Evolutionary conservation across 371 early-diverging fungal species (phyloP).

Genomic region (Lichtheimia ornata): DNA sequence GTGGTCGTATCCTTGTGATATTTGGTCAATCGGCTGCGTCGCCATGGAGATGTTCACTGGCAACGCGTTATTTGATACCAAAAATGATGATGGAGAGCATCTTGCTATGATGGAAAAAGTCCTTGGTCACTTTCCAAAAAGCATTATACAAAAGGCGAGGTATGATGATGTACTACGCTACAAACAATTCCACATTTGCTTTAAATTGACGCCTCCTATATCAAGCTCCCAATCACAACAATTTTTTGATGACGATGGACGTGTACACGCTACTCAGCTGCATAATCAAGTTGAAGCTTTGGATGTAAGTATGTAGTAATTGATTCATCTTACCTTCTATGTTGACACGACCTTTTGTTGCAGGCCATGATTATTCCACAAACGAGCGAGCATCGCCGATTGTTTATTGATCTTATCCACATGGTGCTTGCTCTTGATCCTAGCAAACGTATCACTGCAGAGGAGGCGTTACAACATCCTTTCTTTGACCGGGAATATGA

Average conservation of each 20-base stretch:
- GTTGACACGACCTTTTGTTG: background rate
- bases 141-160: constrained; percentile 36
- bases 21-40: constrained; percentile 98
- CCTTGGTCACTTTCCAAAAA: constrained; percentile 55
- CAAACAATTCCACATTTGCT: no score
- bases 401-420: constrained; percentile 64
- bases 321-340: no score
- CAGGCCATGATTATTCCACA: constrained; percentile 9
- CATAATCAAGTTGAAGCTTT: no score
- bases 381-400: constrained; percentile 4
- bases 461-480: constrained; percentile 75
- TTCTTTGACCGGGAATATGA: constrained; percentile 54
- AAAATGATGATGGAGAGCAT: constrained; percentile 79
- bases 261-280: no score
- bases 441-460: constrained; percentile 72
- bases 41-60: constrained; percentile 94
- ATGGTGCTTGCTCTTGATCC: constrained; percentile 86
- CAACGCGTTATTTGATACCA: constrained; percentile 93
- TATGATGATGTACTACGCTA: background rate
- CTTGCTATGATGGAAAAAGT: constrained; percentile 75
- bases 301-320: no score
- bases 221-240: no score
- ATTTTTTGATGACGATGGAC: no score
- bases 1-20: constrained; percentile 96
- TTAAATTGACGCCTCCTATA: no score